Conservation (phyloP, 176 grass and related monocot genomes). For the Avena atlantica region DNA sequence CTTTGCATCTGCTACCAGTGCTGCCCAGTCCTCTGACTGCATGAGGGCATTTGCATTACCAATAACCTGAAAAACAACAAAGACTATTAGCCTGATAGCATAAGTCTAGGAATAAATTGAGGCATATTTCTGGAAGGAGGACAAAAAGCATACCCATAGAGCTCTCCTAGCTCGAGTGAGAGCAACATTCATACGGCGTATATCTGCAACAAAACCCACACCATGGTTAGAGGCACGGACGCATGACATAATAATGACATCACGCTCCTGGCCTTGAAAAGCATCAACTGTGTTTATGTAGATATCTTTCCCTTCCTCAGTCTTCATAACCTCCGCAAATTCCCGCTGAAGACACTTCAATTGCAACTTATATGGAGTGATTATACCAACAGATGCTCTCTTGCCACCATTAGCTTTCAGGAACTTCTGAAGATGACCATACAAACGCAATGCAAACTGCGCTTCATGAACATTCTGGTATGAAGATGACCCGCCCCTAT, state of each 20-base stretch:
- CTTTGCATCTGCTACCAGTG: conserved; percentile 90
- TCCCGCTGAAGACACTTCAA: conserved; percentile 85
- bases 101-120: conserved; percentile 16
- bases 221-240: conserved; percentile 83
- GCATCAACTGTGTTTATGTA: conserved; percentile 98
- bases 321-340: conserved; percentile 72
- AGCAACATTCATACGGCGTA: conserved; percentile 93
- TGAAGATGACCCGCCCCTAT: conserved; percentile 79
- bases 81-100: conserved; percentile 29
- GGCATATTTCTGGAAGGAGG: conserved; percentile 3
- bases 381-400: conserved; percentile 88
- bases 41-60: conserved; percentile 96
- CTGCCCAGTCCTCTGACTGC: conserved; percentile 95
- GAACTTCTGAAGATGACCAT: conserved; percentile 76
- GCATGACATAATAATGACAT: conserved; percentile 94
- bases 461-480: conserved; percentile 93
- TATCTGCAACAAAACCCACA: conserved; percentile 94
- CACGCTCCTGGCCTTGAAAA: conserved; percentile 95
- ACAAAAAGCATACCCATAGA: conserved; percentile 24
- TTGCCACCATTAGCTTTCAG: conserved; percentile 71
- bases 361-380: conserved; percentile 91
- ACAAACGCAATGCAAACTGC: conserved; percentile 70
- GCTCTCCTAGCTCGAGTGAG: conserved; percentile 54
- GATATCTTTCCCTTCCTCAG: conserved; percentile 88
- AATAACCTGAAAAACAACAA: conserved; percentile 70